These are phyloP conservation scores for Paramecium sexaurelia DNA, from an alignment of 73 alveolate species.

Conservation along the genomic window DNA sequence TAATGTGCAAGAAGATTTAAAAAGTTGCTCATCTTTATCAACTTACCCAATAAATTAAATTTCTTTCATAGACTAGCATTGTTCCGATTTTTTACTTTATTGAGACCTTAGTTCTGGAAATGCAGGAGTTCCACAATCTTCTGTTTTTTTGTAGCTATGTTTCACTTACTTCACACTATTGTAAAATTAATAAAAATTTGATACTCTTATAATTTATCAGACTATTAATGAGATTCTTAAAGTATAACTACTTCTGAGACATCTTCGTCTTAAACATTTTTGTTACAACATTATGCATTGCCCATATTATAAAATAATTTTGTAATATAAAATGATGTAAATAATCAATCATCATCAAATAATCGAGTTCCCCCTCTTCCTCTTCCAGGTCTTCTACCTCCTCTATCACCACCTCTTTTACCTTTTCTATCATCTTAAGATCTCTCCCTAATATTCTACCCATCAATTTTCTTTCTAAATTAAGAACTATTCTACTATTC, in stretches of 20 bases:
- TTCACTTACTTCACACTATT: not conserved
- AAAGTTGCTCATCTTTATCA: not conserved
- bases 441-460: slow-evolving; percentile 1
- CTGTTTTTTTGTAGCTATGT: not conserved
- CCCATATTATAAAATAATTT: not conserved
- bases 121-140: slow-evolving; percentile 30
- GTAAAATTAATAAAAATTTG: not conserved
- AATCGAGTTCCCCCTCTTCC: slow-evolving; percentile 38
- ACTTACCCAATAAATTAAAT: not conserved
- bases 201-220: not conserved
- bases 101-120: slow-evolving; percentile 13
- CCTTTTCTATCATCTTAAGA: slow-evolving; percentile 30
- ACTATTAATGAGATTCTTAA: not conserved
- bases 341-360: slow-evolving; percentile 52
- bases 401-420: slow-evolving; percentile 38
- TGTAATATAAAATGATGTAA: slow-evolving; percentile 22
- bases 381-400: slow-evolving; percentile 19
- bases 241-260: not conserved
- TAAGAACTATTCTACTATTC: not conserved
- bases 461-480: not conserved
- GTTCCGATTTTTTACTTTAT: slow-evolving; percentile 18
- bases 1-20: not conserved
- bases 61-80: not conserved
- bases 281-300: not conserved
- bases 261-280: not conserved